Conservation (phyloP, 2,329 filamentous ascomycete species). For the Paecilomyces niveus region DNA sequence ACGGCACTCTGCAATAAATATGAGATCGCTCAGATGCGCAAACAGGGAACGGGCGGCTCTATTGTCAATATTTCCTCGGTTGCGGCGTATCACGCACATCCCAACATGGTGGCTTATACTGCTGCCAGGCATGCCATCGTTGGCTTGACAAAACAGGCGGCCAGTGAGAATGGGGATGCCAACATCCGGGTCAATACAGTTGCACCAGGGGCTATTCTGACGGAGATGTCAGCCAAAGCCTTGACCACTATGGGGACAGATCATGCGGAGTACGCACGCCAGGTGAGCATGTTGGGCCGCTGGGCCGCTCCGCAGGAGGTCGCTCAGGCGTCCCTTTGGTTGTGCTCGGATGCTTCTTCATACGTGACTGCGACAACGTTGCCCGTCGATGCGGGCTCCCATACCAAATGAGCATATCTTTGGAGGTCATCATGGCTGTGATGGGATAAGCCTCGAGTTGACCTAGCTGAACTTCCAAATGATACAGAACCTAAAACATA, state of each 20-base stretch:
- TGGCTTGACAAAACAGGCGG: conserved; percentile 36
- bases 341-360: conserved; percentile 19
- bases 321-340: conserved; percentile 20
- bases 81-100: conserved; percentile 27
- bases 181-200: conserved; percentile 32
- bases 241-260: not conserved
- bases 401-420: not conserved
- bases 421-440: not conserved
- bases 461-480: no score
- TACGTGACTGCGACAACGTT: conserved; percentile 17
- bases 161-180: conserved; percentile 23
- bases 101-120: conserved; percentile 36
- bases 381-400: conserved; percentile 16
- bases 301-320: conserved; percentile 16
- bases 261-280: not conserved
- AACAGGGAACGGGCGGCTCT: conserved; percentile 18
- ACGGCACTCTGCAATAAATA: conserved; percentile 36
- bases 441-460: no score
- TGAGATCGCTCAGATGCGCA: conserved; percentile 38
- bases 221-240: not conserved
- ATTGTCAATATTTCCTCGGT: conserved; percentile 39
- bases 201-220: conserved; percentile 11
- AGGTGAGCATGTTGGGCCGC: not conserved
- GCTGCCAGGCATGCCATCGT: conserved; percentile 38
- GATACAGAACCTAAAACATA: no score